phyloP scores from a whole-genome alignment of 2,329 filamentous ascomycete species.

The Plectosphaerella sp. region DNA sequence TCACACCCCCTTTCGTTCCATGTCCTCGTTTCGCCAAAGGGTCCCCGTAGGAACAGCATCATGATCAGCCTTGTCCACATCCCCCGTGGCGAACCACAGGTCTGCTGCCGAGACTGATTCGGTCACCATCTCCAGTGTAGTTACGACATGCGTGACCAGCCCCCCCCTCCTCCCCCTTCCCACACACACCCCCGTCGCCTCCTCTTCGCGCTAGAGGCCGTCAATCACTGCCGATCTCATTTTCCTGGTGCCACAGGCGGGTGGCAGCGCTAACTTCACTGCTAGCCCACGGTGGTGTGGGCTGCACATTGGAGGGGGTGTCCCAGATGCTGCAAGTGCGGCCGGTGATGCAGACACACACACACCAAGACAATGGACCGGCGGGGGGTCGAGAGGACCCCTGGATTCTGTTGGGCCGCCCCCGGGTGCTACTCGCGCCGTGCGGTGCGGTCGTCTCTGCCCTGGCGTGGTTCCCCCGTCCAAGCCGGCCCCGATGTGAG shows the following conservation, averaged over 20 bases:
- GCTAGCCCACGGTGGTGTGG: neutral
- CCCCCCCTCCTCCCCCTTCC: neutral
- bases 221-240: slow-evolving; percentile 13
- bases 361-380: no score
- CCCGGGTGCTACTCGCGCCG: neutral
- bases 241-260: neutral
- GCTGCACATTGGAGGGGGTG: neutral
- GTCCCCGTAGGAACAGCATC: no score
- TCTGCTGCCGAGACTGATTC: neutral
- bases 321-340: no score
- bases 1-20: no score
- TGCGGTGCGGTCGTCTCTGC: no score
- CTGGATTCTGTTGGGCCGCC: neutral
- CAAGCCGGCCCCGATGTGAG: neutral
- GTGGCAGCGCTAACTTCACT: neutral
- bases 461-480: neutral
- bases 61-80: no score
- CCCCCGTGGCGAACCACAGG: no score
- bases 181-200: neutral
- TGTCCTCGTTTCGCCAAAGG: no score
- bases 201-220: slow-evolving; percentile 6
- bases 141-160: neutral
- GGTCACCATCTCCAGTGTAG: neutral
- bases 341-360: no score
- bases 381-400: neutral